Percentiles rank a stretch among this genome's conserved stretches.
Evolutionary conservation across 495 filamentous ascomycete species (phyloP).

Genomic region (Recurvomyces mirabilis): DNA sequence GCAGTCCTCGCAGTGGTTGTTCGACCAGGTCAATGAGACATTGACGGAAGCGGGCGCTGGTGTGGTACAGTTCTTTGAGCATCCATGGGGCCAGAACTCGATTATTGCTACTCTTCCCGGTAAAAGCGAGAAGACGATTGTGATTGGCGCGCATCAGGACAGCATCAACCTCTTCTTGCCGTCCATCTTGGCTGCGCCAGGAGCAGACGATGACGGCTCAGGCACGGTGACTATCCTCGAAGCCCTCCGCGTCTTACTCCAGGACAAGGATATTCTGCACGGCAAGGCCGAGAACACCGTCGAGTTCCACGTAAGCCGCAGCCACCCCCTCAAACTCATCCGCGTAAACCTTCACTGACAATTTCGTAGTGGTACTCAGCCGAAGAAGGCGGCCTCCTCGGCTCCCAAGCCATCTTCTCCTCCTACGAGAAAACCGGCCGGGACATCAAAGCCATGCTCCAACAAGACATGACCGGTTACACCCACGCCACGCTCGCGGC

Average conservation of each 20-base stretch:
- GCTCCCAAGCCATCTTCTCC: constrained; percentile 68
- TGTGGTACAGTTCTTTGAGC: constrained; percentile 58
- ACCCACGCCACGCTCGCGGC: constrained; percentile 72
- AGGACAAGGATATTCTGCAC: constrained; percentile 36
- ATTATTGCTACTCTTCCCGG: constrained; percentile 92
- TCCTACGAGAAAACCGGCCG: constrained; percentile 63
- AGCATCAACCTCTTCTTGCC: constrained; percentile 88
- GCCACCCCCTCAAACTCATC: too few relatives aligned
- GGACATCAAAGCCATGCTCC: constrained; percentile 92
- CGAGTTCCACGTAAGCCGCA: constrained; percentile 93
- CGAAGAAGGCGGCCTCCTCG: constrained; percentile 79
- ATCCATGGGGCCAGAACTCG: constrained; percentile 82
- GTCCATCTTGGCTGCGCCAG: constrained; percentile 63
- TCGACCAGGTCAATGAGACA: constrained; percentile 58
- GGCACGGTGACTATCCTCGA: constrained; percentile 73
- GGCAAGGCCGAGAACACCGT: constrained; percentile 65
- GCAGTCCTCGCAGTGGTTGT: constrained; percentile 86
- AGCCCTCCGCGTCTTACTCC: constrained; percentile 51
- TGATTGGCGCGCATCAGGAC: constrained; percentile 66
- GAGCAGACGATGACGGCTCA: constrained; percentile 66
- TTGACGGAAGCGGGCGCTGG: constrained; percentile 64
- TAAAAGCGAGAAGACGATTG: constrained; percentile 68
- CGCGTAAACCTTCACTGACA: too few relatives aligned
- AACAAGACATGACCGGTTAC: constrained; percentile 98
- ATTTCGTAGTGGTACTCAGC: constrained; percentile 95